These are phyloP conservation scores for Phytopythium litorale DNA, from an alignment of 352 stramenopile species.

Conservation along the genomic window DNA sequence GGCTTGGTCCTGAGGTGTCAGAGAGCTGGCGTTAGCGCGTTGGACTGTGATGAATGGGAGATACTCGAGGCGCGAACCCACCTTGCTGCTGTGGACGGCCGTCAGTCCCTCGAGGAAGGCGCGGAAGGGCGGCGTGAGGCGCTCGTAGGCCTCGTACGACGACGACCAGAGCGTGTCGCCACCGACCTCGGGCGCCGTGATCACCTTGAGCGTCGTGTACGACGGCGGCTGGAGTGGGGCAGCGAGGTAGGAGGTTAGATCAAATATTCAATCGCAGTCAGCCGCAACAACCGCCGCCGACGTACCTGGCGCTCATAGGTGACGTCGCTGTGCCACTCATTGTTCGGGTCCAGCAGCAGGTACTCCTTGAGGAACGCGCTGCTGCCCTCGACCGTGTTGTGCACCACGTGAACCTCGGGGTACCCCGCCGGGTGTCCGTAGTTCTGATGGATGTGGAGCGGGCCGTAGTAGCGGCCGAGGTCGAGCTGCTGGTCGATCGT, in stretches of 20 bases:
- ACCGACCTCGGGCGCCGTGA: slow-evolving; percentile 23
- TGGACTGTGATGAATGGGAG: no score
- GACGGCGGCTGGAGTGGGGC: slow-evolving; percentile 13
- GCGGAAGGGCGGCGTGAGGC: slow-evolving; percentile 17
- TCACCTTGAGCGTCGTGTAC: slow-evolving; percentile 28
- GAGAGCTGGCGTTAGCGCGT: background rate
- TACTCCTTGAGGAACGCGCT: slow-evolving; percentile 5
- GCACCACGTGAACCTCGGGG: slow-evolving; percentile 18
- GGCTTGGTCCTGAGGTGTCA: slow-evolving; percentile 10
- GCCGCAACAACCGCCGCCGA: background rate
- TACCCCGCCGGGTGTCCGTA: slow-evolving; percentile 17
- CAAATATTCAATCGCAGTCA: no score
- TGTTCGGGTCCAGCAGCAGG: slow-evolving; percentile 7
- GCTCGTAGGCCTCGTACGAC: slow-evolving; percentile 32
- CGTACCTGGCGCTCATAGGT: slow-evolving; percentile 23
- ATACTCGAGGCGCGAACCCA: background rate
- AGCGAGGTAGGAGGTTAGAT: background rate
- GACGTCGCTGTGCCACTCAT: slow-evolving; percentile 26
- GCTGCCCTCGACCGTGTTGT: slow-evolving; percentile 15
- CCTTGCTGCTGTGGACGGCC: slow-evolving; percentile 20
- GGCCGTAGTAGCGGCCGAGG: slow-evolving; percentile 22
- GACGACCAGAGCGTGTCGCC: slow-evolving; percentile 42
- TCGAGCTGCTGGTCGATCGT: slow-evolving; percentile 19
- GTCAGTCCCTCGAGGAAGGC: slow-evolving; percentile 17
- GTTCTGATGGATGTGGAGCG: slow-evolving; percentile 28